These are phyloP conservation scores for Fusarium palustre DNA, from an alignment of 2,329 filamentous ascomycete species.

Conservation along the genomic window DNA sequence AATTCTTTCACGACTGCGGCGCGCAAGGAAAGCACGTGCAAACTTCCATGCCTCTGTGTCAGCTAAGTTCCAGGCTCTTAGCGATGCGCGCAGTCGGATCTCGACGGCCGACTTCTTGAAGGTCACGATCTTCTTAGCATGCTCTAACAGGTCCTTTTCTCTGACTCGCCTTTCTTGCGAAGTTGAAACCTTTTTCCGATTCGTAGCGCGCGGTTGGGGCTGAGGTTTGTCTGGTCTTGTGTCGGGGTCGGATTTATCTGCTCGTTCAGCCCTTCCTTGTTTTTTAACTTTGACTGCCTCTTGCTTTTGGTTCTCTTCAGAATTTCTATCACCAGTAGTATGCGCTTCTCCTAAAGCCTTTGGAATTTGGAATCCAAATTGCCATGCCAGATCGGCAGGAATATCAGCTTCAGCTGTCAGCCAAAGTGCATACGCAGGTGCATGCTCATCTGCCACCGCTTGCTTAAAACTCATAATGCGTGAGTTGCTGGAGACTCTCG, in stretches of 20 bases:
- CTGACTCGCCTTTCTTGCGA: constrained; percentile 63
- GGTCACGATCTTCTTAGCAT: constrained; percentile 62
- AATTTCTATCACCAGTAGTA: constrained; percentile 45
- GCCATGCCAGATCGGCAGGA: constrained; percentile 84
- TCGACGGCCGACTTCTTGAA: constrained; percentile 59
- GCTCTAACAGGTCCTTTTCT: constrained; percentile 66
- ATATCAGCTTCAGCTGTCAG: constrained; percentile 75
- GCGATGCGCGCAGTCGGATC: constrained; percentile 61
- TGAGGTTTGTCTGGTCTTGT: constrained; percentile 55
- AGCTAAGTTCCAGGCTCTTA: constrained; percentile 76
- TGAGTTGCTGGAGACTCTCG: constrained; percentile 67
- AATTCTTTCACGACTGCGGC: constrained; percentile 70
- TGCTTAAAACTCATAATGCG: constrained; percentile 84
- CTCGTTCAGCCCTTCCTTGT: constrained; percentile 10
- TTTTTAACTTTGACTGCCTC: constrained; percentile 48
- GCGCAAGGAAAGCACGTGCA: constrained; percentile 73
- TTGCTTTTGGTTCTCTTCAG: constrained; percentile 28
- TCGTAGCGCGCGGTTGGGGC: constrained; percentile 37
- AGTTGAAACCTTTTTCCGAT: constrained; percentile 54
- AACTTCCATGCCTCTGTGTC: constrained; percentile 85
- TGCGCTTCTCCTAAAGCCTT: constrained; percentile 58
- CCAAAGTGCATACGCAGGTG: constrained; percentile 78
- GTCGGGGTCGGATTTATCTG: constrained; percentile 10
- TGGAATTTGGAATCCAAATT: constrained; percentile 87
- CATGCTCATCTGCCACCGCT: constrained; percentile 76